Evolutionary conservation across 2,329 filamentous ascomycete genomes (phyloP), one percentile per base, ranked within the genome.

Genomic region (Monosporascus cannonballus): DNA sequence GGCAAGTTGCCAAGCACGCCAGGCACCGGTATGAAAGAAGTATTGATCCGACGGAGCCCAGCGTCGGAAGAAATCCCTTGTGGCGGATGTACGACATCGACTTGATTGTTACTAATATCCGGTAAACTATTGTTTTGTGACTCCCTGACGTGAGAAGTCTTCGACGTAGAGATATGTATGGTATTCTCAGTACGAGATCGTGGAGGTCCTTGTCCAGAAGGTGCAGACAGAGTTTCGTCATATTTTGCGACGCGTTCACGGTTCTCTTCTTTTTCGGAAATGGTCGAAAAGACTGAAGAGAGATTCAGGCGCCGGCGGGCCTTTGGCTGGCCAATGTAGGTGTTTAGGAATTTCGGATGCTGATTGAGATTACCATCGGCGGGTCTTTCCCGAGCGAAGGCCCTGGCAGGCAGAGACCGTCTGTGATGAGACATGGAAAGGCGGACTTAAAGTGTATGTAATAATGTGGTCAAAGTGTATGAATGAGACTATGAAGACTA

Each of bases 241-340:
- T 25, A n/a, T 5, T 27, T 44, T 48, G 41, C n/a, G 18, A 20
- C 4, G 14, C 41, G 34, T 41, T 36, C 41, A 3, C 41, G 50
- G 30, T 59, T 61, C 41, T 59, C 58, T 17, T 50, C 47, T 25
- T 56, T 60, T 11, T 58, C 56, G 27, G 56, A 60, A 24, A 57
- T 30, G 38, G 30, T 49, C 3, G 56, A 52, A 20, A 61, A 60
- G 8, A 51, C 47, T 1, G 54, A 47, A 5, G 59, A 57, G 24
- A 60, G 20, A 47, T 57, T 55, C 15, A 49, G 30, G 4, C 53
- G 53, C 39, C 54, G 52, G n/a, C 51, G 55, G 18, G 44, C 6
- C 11, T 38, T 18, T 14, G 51, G 48, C 11, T 52, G 47, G 9
- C 54, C 50, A 20, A 59, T 52, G 15, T 59, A 55, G 9, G 57